Evolutionary conservation across 192 early-diverging fungal genomes (phyloP).

Genomic region (Haplosporangium gracile): DNA sequence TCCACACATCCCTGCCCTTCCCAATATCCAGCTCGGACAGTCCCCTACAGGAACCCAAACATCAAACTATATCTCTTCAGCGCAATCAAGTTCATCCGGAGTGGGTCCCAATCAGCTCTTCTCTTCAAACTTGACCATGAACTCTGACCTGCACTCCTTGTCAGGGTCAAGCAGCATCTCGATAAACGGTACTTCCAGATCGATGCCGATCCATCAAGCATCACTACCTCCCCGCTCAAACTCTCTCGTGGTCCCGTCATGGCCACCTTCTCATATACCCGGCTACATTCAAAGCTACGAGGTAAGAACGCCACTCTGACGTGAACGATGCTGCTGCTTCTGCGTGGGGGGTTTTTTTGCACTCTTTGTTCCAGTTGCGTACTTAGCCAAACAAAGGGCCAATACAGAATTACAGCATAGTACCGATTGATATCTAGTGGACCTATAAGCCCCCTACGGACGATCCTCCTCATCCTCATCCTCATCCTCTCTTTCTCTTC

Average conservation of each 20-base stretch:
- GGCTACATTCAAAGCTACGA: conserved; percentile 22
- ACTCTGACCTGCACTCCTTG: not conserved
- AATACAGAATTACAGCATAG: not conserved
- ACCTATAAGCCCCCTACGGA: not conserved
- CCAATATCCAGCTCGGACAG: not conserved
- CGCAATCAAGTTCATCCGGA: conserved; percentile 5
- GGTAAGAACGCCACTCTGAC: conserved; percentile 1
- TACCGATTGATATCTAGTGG: not conserved
- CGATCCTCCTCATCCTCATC: not conserved
- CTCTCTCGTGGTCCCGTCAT: conserved; percentile 12
- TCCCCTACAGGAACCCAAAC: not conserved
- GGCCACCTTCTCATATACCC: conserved; percentile 18
- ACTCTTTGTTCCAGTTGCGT: not conserved
- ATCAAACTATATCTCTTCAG: not conserved
- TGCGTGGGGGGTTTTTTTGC: not conserved
- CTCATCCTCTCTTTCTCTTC: not conserved
- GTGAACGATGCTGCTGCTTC: not conserved
- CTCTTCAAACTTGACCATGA: not conserved
- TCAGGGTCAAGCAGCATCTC: not conserved
- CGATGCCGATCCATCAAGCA: conserved; percentile 6
- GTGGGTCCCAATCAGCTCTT: not conserved
- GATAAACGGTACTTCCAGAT: not conserved
- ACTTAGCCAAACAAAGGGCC: not conserved
- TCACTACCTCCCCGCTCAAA: conserved; percentile 1
- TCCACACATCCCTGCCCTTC: not conserved